Evolutionary conservation across 768 basidiomycete genomes (phyloP).

Genomic region (Phlebiopsis flavidoalba): DNA sequence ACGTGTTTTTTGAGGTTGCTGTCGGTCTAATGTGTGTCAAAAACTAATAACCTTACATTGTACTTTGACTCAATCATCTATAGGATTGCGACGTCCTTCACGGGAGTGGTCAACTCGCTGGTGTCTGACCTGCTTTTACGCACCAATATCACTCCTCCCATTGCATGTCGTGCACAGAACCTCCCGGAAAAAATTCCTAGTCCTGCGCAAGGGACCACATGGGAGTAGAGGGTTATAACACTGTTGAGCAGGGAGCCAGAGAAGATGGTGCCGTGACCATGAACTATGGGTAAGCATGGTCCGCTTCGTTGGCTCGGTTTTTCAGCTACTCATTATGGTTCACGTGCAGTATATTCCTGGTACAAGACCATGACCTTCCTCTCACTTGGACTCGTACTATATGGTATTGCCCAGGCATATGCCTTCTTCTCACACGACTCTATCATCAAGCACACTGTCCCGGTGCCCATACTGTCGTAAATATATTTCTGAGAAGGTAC

Average conservation of each 20-base stretch:
- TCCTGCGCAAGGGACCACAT: constrained; percentile 24
- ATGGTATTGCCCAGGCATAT: constrained; percentile 33
- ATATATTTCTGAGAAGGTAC: constrained; percentile 35
- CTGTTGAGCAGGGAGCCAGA: constrained; percentile 35
- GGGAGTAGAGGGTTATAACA: constrained; percentile 39
- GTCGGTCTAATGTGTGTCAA: constrained; percentile 33
- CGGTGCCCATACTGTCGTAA: constrained; percentile 41
- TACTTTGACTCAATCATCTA: background rate
- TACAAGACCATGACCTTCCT: constrained; percentile 35
- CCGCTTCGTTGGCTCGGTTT: background rate
- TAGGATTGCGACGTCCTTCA: constrained; percentile 35
- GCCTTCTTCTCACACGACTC: constrained; percentile 32
- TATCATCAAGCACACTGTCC: constrained; percentile 35
- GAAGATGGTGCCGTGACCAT: constrained; percentile 42
- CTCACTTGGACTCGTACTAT: constrained; percentile 34
- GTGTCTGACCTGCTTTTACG: constrained; percentile 39
- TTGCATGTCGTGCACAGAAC: constrained; percentile 36
- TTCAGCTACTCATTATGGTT: background rate
- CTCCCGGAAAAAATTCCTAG: constrained; percentile 38
- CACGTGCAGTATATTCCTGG: constrained; percentile 26
- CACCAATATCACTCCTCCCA: constrained; percentile 36
- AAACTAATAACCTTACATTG: background rate
- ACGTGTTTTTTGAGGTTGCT: constrained; percentile 42
- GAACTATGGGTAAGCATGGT: constrained; percentile 21
- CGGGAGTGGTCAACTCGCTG: constrained; percentile 35